Conservation (phyloP, 306 rosid genomes). For the Hylodesmum podocarpum region DNA sequence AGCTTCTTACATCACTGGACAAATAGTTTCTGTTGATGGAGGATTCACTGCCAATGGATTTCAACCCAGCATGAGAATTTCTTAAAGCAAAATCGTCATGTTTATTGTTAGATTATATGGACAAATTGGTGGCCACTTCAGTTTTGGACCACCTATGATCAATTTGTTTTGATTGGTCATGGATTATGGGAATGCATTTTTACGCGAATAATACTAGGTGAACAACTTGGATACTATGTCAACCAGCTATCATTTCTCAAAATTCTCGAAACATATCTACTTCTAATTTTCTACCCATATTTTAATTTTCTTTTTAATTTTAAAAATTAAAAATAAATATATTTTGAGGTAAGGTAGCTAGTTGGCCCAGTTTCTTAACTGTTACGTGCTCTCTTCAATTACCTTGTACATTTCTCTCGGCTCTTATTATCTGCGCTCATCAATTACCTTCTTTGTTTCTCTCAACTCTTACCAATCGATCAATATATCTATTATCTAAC, state of each 20-base stretch:
- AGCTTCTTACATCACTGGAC: conserved; percentile 87
- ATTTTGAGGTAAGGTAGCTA: no score
- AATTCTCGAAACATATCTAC: no score
- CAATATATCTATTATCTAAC: background rate
- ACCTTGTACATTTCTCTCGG: background rate
- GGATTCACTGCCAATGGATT: conserved; percentile 70
- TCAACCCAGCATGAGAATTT: conserved; percentile 39
- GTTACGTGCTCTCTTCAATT: background rate
- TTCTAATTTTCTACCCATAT: no score
- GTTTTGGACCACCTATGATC: background rate
- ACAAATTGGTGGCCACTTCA: background rate
- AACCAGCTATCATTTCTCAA: no score
- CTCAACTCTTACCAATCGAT: background rate
- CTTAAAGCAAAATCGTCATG: conserved; percentile 15
- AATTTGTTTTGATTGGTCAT: background rate
- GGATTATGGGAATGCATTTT: no score
- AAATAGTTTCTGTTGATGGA: conserved; percentile 74
- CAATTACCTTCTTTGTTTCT: background rate
- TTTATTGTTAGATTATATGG: background rate
- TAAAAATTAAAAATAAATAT: no score
- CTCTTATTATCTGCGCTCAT: background rate
- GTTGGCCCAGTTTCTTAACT: no score
- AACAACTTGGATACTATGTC: no score
- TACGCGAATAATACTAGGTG: no score
- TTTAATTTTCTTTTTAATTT: no score